Evolutionary conservation across 2,329 filamentous ascomycete genomes (phyloP).

Genomic region (Rutstroemia sp.): DNA sequence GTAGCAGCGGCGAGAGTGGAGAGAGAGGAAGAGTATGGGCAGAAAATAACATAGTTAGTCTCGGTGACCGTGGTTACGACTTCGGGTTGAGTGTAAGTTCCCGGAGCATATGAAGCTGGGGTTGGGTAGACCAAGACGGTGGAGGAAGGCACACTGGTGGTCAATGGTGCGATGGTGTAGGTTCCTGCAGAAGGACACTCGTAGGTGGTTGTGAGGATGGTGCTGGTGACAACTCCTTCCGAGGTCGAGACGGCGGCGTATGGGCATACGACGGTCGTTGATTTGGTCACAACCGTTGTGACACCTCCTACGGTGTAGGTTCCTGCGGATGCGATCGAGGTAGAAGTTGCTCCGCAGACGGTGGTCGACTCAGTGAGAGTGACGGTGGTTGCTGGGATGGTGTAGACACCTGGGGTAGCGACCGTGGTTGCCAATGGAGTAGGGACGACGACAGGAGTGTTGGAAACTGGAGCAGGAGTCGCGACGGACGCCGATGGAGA

Average conservation of each 20-base stretch:
- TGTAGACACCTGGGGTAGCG: slow-evolving; percentile 65
- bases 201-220: slow-evolving; percentile 63
- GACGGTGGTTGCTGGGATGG: slow-evolving; percentile 65
- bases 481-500: slow-evolving; percentile 10
- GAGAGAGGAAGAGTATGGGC: slow-evolving; percentile 51
- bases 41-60: slow-evolving; percentile 62
- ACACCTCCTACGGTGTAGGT: slow-evolving; percentile 65
- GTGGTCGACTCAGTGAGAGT: slow-evolving; percentile 60
- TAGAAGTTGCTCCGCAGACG: slow-evolving; percentile 56
- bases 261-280: slow-evolving; percentile 64
- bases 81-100: slow-evolving; percentile 65
- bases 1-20: neutral
- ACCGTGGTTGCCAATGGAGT: slow-evolving; percentile 44
- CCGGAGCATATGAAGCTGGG: slow-evolving; percentile 56
- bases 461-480: slow-evolving; percentile 18
- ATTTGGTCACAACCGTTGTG: slow-evolving; percentile 59
- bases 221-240: slow-evolving; percentile 54
- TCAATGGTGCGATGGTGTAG: slow-evolving; percentile 66
- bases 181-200: slow-evolving; percentile 67
- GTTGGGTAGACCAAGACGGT: slow-evolving; percentile 57
- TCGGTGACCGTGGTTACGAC: slow-evolving; percentile 61
- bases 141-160: slow-evolving; percentile 49
- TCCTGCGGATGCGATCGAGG: slow-evolving; percentile 53
- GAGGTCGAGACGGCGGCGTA: slow-evolving; percentile 57
- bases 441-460: slow-evolving; percentile 35